These are phyloP conservation scores for Tetrapisispora iriomotensis DNA, from an alignment of 805 yeast genomes.

Conservation along the genomic window DNA sequence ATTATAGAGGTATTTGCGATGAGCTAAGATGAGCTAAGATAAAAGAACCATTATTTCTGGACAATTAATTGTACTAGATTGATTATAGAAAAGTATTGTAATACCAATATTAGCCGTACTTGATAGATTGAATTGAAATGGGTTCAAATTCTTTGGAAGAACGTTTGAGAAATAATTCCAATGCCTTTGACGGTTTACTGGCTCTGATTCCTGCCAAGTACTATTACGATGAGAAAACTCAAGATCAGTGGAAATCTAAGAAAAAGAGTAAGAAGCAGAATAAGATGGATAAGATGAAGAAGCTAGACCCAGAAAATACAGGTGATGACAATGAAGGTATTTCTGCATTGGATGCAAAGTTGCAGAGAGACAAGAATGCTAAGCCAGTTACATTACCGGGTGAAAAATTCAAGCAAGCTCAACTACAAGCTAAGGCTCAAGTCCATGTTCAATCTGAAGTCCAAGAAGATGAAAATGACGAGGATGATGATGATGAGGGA, in stretches of 20 bases:
- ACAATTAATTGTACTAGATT: no score
- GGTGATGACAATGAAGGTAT: conserved; percentile 34
- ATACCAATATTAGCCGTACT: no score
- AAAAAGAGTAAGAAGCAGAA: conserved; percentile 61
- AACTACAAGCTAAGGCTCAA: conserved; percentile 9
- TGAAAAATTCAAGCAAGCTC: conserved; percentile 17
- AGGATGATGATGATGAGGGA: conserved; percentile 18
- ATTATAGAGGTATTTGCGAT: no score
- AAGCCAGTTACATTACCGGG: conserved; percentile 34
- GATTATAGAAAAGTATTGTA: no score
- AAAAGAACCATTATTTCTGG: no score
- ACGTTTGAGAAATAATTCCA: conserved; percentile 65
- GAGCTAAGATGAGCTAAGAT: conserved; percentile 9
- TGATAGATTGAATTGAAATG: not conserved
- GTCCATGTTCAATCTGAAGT: conserved; percentile 20
- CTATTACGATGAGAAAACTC: conserved; percentile 83
- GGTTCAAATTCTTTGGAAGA: conserved; percentile 49
- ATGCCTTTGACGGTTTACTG: conserved; percentile 79
- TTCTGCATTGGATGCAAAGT: conserved; percentile 51
- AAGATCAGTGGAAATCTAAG: conserved; percentile 83
- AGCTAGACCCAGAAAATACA: conserved; percentile 59
- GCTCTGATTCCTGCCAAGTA: conserved; percentile 91
- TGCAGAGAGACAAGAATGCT: conserved; percentile 46
- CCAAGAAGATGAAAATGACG: conserved; percentile 13
- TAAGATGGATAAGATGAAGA: conserved; percentile 51